Percentiles rank a stretch among this genome's conserved stretches.
phyloP scores from a whole-genome alignment of 1,284 basidiomycete species.

The Vanrija sp. region DNA sequence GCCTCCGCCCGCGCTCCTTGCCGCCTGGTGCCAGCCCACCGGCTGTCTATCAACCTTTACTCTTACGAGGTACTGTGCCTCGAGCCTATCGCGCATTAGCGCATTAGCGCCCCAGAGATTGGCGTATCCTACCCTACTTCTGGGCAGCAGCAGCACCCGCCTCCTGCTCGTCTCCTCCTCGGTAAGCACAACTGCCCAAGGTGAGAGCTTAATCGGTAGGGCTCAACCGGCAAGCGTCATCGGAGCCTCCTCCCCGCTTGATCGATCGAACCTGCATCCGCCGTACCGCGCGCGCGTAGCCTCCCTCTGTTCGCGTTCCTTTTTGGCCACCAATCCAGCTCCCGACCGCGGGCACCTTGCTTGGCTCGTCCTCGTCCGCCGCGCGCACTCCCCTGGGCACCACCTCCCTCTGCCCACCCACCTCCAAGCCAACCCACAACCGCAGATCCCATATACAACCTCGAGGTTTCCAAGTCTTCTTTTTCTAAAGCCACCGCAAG shows the following conservation, averaged over 20 bases:
- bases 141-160: too few species aligned
- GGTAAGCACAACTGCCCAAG: not conserved
- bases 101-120: not conserved
- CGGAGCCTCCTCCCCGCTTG: not conserved
- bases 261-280: slow-evolving; percentile 11
- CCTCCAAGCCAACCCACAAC: not conserved
- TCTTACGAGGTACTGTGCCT: too few species aligned
- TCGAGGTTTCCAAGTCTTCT: not conserved
- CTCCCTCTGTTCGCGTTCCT: too few species aligned
- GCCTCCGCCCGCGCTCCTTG: too few species aligned
- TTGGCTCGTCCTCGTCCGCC: too few species aligned
- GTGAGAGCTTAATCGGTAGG: not conserved
- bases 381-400: too few species aligned
- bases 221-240: not conserved
- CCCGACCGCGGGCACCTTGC: too few species aligned
- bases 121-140: not conserved
- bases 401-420: too few species aligned
- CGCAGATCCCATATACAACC: not conserved
- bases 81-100: not conserved
- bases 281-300: not conserved
- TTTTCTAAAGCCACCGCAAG: not conserved
- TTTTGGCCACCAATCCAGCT: too few species aligned
- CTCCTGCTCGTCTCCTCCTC: not conserved
- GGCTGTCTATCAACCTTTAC: too few species aligned
- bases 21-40: too few species aligned